Percentiles rank a stretch among this genome's conserved stretches.
Evolutionary conservation across 2,329 filamentous ascomycete genomes (phyloP).

Genomic region (Raffaelea deltoideospora): DNA sequence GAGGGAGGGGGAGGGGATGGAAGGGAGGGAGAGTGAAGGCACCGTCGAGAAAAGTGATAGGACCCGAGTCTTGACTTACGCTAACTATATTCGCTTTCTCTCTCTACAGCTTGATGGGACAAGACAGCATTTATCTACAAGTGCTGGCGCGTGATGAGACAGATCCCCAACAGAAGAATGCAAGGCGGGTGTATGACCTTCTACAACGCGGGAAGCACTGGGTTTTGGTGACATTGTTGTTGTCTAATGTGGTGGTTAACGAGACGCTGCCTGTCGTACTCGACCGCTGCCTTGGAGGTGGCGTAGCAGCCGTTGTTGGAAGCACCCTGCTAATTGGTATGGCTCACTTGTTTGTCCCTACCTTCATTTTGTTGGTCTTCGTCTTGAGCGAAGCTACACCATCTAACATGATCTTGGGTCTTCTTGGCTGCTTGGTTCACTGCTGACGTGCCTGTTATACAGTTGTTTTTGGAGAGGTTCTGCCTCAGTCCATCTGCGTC

Average conservation of each 20-base stretch:
- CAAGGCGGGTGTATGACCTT: constrained; percentile 62
- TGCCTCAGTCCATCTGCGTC: constrained; percentile 91
- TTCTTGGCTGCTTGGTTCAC: background rate
- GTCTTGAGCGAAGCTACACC: too few species aligned
- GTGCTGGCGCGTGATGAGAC: constrained; percentile 78
- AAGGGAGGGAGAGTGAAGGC: too few species aligned
- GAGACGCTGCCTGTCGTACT: constrained; percentile 91
- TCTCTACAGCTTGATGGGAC: constrained; percentile 37
- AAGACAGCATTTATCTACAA: constrained; percentile 94
- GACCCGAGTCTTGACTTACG: too few species aligned
- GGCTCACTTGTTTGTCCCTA: constrained; percentile 15
- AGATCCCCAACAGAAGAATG: constrained; percentile 75
- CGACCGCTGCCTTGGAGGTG: constrained; percentile 83
- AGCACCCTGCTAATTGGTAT: constrained; percentile 88
- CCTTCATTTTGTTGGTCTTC: too few species aligned
- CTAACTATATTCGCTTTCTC: background rate
- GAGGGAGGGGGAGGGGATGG: too few species aligned
- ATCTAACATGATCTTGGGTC: too few species aligned
- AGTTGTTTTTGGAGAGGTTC: constrained; percentile 98
- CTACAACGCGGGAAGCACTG: constrained; percentile 89
- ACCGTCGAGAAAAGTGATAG: too few species aligned
- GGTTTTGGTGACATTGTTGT: constrained; percentile 85
- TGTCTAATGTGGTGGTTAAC: constrained; percentile 97
- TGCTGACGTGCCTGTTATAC: constrained; percentile 10
- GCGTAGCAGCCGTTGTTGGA: constrained; percentile 84